Evolutionary conservation across 2,329 filamentous ascomycete species (phyloP).

Genomic region (Annulohypoxylon truncatum): DNA sequence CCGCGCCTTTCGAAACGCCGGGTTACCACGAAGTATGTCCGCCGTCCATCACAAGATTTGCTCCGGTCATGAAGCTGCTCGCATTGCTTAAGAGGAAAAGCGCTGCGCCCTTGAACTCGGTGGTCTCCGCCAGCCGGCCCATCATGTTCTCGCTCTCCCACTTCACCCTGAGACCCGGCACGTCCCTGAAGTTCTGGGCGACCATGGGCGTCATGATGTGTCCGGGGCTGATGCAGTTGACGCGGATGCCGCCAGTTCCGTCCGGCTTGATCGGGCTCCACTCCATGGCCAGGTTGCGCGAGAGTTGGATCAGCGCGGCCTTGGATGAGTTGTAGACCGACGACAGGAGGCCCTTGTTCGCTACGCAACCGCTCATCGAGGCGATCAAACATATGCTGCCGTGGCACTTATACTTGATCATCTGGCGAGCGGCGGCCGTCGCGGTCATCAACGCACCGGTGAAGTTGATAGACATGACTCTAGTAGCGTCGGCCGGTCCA

Average conservation of each 20-base stretch:
- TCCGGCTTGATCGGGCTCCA: slow-evolving; percentile 62
- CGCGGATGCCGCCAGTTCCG: slow-evolving; percentile 67
- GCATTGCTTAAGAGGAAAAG: slow-evolving; percentile 71
- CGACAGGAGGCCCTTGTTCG: slow-evolving; percentile 69
- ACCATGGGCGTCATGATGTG: slow-evolving; percentile 81
- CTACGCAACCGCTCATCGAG: slow-evolving; percentile 66
- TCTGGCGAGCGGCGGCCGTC: slow-evolving; percentile 75
- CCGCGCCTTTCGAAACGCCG: background rate
- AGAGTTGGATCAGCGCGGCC: slow-evolving; percentile 72
- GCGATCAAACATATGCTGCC: slow-evolving; percentile 69
- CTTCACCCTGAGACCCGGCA: slow-evolving; percentile 66
- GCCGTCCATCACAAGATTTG: slow-evolving; percentile 40
- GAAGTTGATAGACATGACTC: slow-evolving; percentile 77
- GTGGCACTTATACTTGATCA: slow-evolving; percentile 61
- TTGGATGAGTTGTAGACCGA: slow-evolving; percentile 75
- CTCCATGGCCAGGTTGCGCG: slow-evolving; percentile 71
- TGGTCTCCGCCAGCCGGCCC: slow-evolving; percentile 66
- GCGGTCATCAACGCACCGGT: slow-evolving; percentile 77
- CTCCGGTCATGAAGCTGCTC: slow-evolving; percentile 66
- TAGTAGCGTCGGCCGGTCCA: slow-evolving; percentile 64
- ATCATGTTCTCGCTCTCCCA: slow-evolving; percentile 84
- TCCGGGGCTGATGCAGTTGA: slow-evolving; percentile 76
- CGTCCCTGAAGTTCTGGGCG: slow-evolving; percentile 73
- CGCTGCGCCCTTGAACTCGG: slow-evolving; percentile 70
- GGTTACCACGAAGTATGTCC: slow-evolving; percentile 41